Base-by-base conservation (phyloP, 1,284 basidiomycete species). In the Veloporphyrellus conicus region DNA sequence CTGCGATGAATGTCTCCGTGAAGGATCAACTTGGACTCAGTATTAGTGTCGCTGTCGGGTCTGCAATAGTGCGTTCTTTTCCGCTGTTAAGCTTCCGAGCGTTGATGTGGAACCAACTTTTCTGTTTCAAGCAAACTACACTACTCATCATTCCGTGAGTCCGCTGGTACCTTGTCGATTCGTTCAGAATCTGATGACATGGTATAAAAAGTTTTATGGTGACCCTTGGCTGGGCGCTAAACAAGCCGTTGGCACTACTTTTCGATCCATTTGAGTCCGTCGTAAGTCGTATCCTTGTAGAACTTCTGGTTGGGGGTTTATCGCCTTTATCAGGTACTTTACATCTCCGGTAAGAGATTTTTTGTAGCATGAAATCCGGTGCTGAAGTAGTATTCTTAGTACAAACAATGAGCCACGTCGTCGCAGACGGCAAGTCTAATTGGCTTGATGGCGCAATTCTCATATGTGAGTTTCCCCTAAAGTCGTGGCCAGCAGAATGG, bases 11-110 rank as follows among this genome's bases (percentile, higher is more conserved):
- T 4, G 90, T 93, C 6, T 90, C 90, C 0, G 82, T 90, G 54
- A 90, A 93, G 69, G 78, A 90, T 68, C 80, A 88, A 64, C 71
- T 90, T 43, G 82, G 81, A 54, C 74, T 89, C 8, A 80, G 79
- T 58, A 71, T 92, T 47, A 81, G 84, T 44, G 90, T 93, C 43
- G 91, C 93, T 7, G 87, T 93, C 31, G 91, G 90, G n/a, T 90
- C 88, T 2, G 90, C 87, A 52, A 92, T 95, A 53, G 87, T 92
- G 61, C 65, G 82, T 72, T 28, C 15, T 25, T 28, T 8, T 22
- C 5, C 7, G 2, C 20, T 25, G 3, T 9, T 22, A 5, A 12
- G 10, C 15, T 25, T 34, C 18, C 25, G 14, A 23, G 10, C 5
- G 20, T 43, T 34, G 37, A 36, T 1, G 15, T 29, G 31, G 18